Base-by-base conservation (phyloP, 805 yeast species). In the Starmerella floris region DNA sequence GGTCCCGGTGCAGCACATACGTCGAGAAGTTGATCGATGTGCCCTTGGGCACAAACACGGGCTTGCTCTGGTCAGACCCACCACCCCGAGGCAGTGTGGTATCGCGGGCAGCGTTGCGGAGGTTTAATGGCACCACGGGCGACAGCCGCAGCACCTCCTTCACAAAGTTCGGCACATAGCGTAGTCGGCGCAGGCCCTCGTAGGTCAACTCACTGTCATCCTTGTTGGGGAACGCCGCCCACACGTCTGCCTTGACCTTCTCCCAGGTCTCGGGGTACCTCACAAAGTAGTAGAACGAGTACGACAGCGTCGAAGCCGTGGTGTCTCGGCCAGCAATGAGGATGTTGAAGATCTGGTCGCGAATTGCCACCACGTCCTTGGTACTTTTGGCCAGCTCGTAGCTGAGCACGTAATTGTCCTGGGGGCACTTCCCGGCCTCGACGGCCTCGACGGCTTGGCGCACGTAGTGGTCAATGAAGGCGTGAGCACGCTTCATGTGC, bases 41-140 rank as follows among this genome's bases (percentile, higher is more conserved):
- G 17, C 71, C 72, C 51, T 66, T 66, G 37, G 58, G 58, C 17
- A 68, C 55, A 43, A 63, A 58, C 6, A 67, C 51, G 6, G 72
- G 72, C 32, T 49, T 27, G 30, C 23, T 38, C 21, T 56, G 56
- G 43, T 65, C 64, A 22, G 51, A 46, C 8, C 69, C 73, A n/a
- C 73, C 74, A n/a, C 73, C 74, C 31, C 60, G 56, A n/a, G 74
- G 74, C 41, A 70, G 58, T 3, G 66, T 59, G 15, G 74, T 69
- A 48, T 67, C 62, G 37, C 54, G 61, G 11, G 57, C 56, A 5
- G 73, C 65, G 21, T 59, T 56, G 43, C 74, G 61, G 49, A 62
- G 57, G 51, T 69, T 69, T 39, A 54, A 56, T 5, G 74, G 73
- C 25, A 69, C 73, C 10, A 68, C 59, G 3, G 74, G 74, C 44